Evolutionary conservation across 2,329 filamentous ascomycete species (phyloP), one percentile per base, ranked within the genome.

Genomic region (Phyllosticta citribraziliensis): DNA sequence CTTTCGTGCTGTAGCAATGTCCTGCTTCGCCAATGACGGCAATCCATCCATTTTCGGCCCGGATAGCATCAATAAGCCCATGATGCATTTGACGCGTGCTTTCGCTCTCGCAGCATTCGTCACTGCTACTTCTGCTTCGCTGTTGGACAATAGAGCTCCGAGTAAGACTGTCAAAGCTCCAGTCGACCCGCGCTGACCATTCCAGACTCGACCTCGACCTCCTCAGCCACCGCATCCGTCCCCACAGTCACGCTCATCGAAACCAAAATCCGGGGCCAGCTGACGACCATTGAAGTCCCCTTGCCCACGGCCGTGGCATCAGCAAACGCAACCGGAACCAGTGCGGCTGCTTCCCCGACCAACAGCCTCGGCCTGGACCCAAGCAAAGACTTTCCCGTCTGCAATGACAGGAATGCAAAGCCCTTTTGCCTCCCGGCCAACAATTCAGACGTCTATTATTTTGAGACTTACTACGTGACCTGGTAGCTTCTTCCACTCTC

Each of bases 371-470:
- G 27, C 62, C 27, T 50, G 59, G 25, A 66, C 57, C 60, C 66
- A 5, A 65, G 51, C 30, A 68, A 67, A 9, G 67, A 67, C 30
- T 74, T 74, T 54, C 70, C 70, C 8, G 57, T 67, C 55, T 75
- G 73, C 60, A 68, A 64, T n/a, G 64, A 69, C 55, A 52, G 64
- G 9, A 62, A 66, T 27, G 64, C 66, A 22, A 60, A 62, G 20
- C 71, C 72, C 4, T 74, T 75, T 60, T 76, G 73, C 63, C 67
- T 70, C 22, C 74, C 74, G 8, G 65, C 64, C 40, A 68, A 76
- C 65, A 67, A 66, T 25, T 66, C 69, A 2, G 66, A 70, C 10
- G 64, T 75, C n/a, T 68, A 70, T 40, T 68, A 72, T n/a, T 74
- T 69, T 56, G 70, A 71, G 27, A 74, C 70, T 1, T 75, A 76